These are phyloP conservation scores for Apiotrichum gamsii DNA, from an alignment of 1,284 basidiomycete genomes.

Conservation along the genomic window DNA sequence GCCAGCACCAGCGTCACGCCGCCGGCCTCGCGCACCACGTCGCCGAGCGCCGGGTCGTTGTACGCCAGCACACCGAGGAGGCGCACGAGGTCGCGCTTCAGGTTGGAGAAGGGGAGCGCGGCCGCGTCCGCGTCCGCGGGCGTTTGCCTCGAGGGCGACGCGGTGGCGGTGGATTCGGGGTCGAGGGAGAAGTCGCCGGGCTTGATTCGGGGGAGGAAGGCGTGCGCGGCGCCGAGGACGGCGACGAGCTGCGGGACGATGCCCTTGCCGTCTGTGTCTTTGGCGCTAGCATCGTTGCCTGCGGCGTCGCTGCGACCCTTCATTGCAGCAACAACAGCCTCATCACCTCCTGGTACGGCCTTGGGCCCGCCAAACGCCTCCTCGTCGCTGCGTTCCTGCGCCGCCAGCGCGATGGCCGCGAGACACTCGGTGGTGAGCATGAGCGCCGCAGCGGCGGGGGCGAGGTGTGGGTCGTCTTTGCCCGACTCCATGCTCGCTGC, in stretches of 20 bases:
- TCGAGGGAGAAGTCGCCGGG: no score
- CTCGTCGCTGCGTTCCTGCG: constrained; percentile 5
- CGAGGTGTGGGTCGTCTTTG: constrained; percentile 37
- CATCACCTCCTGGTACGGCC: constrained; percentile 12
- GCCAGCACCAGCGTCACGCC: constrained; percentile 76
- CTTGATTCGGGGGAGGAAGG: constrained; percentile 68
- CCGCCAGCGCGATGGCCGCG: constrained; percentile 46
- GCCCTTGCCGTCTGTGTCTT: no score
- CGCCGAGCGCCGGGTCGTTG: constrained; percentile 60
- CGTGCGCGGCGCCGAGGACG: constrained; percentile 61
- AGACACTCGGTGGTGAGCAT: constrained; percentile 64
- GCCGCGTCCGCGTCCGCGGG: constrained; percentile 36
- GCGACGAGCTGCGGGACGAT: constrained; percentile 59
- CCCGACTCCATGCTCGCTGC: constrained; percentile 20
- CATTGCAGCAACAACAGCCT: constrained; percentile 23
- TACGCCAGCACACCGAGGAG: constrained; percentile 68
- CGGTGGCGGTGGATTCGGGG: constrained; percentile 25
- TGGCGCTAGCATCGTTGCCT: no score
- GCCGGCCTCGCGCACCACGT: constrained; percentile 60
- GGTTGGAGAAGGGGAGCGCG: constrained; percentile 61
- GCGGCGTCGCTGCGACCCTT: constrained; percentile 46
- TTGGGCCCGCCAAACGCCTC: background rate
- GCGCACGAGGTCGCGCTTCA: constrained; percentile 60
- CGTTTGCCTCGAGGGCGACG: no score
- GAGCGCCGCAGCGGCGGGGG: constrained; percentile 67